phyloP scores from a whole-genome alignment of 1,284 basidiomycete genomes.

The Hemileia vastatrix region DNA sequence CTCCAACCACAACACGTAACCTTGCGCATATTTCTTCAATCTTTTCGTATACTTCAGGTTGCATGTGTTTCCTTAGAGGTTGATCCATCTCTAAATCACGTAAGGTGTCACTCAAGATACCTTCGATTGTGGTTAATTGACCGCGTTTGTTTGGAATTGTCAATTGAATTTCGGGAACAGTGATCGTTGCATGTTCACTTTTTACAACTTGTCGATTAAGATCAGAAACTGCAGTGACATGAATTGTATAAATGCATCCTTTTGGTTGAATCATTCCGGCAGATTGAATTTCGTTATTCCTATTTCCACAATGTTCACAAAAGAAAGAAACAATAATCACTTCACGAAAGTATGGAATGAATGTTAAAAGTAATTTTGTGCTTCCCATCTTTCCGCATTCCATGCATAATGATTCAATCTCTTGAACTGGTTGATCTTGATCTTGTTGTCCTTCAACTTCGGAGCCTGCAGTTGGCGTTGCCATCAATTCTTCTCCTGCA shows the following conservation, averaged over 20 bases:
- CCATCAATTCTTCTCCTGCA: background rate
- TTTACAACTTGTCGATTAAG: constrained; percentile 89
- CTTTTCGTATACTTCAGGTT: constrained; percentile 63
- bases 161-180: constrained; percentile 77
- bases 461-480: background rate
- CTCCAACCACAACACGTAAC: constrained; percentile 61
- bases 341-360: constrained; percentile 94
- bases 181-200: constrained; percentile 68
- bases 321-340: constrained; percentile 91
- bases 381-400: constrained; percentile 79
- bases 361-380: constrained; percentile 81
- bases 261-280: constrained; percentile 76
- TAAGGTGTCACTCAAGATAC: constrained; percentile 72
- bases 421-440: background rate
- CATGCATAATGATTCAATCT: constrained; percentile 90
- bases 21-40: constrained; percentile 66
- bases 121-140: constrained; percentile 91
- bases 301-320: constrained; percentile 80
- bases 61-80: constrained; percentile 73
- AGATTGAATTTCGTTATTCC: constrained; percentile 89
- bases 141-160: constrained; percentile 71
- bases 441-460: background rate
- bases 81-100: constrained; percentile 76
- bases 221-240: constrained; percentile 64
- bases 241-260: constrained; percentile 64